Base-by-base conservation (phyloP, 2,329 filamentous ascomycete species). In the Colletotrichum siamense region DNA sequence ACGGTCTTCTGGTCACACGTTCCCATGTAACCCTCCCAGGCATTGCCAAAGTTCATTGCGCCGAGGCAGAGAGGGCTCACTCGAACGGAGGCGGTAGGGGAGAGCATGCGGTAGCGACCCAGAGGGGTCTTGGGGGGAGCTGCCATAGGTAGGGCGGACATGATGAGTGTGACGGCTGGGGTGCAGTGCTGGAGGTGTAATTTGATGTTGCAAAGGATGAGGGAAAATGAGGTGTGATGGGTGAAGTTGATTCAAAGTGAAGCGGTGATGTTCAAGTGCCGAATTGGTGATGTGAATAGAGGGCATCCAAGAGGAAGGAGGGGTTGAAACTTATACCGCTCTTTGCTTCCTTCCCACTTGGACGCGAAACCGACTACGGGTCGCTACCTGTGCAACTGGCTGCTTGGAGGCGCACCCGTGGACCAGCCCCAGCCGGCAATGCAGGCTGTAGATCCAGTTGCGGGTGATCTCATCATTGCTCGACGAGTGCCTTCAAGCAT, bases 51-150 rank as follows among this genome's bases (percentile, higher is more conserved):
- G 83, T 90, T 92, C 91, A 94, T 93, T 69, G 87, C 87, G 13
- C 92, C 93, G 3, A 95, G 88, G 59, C 90, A 92, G 1, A 95
- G 82, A 6, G 93, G 93, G 77, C 91, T 93, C n/a, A 95, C 93
- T 36, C 92, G 88, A 26, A 95, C 87, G 1, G 90, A 89, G 3
- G 94, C 93, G 1, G 88, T 91, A 12, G 93, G 92, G 2, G 93
- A 91, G 15, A 95, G 89, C 62, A 95, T 84, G 8, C 93, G 91
- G 79, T 94, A 94, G 69, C 91, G 89, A 76, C 88, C 92, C 78
- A 95, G 84, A 71, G 91, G 89, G 73, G 92, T 92, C 82, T 90
- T 88, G 30, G 92, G 89, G 6, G 88, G 84, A 6, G 89, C 86
- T 8, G 89, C 86, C 67, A 80, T 78, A 22, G 86, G 85, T 18